Base-by-base conservation (phyloP, 2,329 filamentous ascomycete genomes). In the Epichloe sylvatica region DNA sequence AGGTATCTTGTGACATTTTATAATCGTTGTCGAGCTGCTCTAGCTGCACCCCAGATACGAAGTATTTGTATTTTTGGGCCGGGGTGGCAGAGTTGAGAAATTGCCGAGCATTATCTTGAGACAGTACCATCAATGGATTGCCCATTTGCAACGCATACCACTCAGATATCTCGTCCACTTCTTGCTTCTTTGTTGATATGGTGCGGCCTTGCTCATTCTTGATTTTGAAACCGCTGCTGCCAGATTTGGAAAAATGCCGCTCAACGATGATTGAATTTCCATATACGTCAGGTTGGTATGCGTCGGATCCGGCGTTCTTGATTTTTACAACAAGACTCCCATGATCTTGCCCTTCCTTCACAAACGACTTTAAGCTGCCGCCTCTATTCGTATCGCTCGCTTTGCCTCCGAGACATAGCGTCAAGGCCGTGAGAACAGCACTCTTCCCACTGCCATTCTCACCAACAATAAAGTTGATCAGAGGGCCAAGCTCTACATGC, bases 371-470 rank as follows among this genome's bases (percentile, higher is more conserved):
- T 25, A 98, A 70, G 58, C 84, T 94, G 47, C 86, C 85, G 38
- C 89, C 92, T 55, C 92, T 84, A 60, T 97, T 97, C 4, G 92
- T 97, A 15, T 86, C 80, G 49, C 87, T 87, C 2, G 92, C 90
- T 65, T 96, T 97, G 19, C 86, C 91, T 52, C 92, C 92, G n/a
- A 98, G 74, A 60, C 92, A 97, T 35, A 98, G 75, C 0, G 89
- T 95, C 55, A 98, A 79, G 4, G 89, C 92, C 0, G 92, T 97
- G 30, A 98, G 70, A 13, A 97, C 84, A 3, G 92, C 92, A 64
- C 92, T 98, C 70, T 98, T 98, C 36, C 92, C 92, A 62, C 91
- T 97, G 34, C 92, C 92, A 62, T 98, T 98, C 65, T 95, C 89
- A 15, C 92, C 92, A 49, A 96, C 90, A 53, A 98, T 90, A 67